Conservation (phyloP, 2,329 filamentous ascomycete species). For the Neoscytalidium dimidiatum region DNA sequence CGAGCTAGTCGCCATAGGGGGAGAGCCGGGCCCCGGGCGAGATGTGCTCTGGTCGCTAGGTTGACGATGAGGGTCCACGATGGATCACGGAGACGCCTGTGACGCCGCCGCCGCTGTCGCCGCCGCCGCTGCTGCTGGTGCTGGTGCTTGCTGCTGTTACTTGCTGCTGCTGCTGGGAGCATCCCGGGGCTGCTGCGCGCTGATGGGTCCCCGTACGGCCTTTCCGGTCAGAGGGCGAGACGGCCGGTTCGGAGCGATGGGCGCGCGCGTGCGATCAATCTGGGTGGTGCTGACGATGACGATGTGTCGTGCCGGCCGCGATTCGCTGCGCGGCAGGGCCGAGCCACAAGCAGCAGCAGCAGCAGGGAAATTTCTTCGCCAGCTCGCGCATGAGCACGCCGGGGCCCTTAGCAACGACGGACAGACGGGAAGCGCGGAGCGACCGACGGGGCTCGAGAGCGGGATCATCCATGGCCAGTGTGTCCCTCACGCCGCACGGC, state of each 20-base stretch:
- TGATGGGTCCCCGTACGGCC: not conserved
- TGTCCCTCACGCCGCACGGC: constrained; percentile 3
- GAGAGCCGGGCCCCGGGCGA: not conserved
- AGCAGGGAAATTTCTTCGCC: constrained; percentile 3
- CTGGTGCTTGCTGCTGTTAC: too few relatives aligned
- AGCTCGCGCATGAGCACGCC: not conserved
- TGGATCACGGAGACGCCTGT: not conserved
- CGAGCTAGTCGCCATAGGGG: not conserved
- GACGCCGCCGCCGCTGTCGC: not conserved
- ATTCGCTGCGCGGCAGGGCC: not conserved
- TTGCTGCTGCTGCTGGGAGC: not conserved
- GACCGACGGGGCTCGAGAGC: not conserved
- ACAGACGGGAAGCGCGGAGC: constrained; percentile 15
- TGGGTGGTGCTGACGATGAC: constrained; percentile 1
- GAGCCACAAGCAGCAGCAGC: not conserved
- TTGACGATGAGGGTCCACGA: not conserved
- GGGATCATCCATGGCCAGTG: constrained; percentile 13
- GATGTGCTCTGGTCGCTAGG: not conserved
- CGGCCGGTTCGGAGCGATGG: constrained; percentile 4
- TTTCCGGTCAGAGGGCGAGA: not conserved
- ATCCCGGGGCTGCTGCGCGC: not conserved
- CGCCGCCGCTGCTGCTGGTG: too few relatives aligned
- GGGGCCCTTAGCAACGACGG: not conserved
- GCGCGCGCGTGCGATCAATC: not conserved
- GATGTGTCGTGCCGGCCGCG: not conserved